phyloP scores from a whole-genome alignment of 129 eudicot species.

The Sambucus nigra region DNA sequence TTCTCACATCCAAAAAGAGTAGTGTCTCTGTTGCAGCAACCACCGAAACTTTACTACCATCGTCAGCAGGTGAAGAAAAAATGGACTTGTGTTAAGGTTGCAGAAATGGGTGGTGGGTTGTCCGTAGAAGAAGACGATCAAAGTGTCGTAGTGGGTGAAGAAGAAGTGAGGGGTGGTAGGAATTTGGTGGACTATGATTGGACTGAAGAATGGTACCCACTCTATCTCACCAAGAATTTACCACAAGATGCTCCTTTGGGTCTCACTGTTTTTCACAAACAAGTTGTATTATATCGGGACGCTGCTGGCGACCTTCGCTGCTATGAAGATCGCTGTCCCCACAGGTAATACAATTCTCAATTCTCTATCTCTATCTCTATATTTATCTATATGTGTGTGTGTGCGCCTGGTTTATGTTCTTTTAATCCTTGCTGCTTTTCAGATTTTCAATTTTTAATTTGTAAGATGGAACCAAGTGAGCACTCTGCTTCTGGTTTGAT shows the following conservation, averaged over 20 bases:
- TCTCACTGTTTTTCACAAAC: slow-evolving; percentile 76
- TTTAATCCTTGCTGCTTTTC: too few relatives aligned
- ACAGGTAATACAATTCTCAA: slow-evolving; percentile 34
- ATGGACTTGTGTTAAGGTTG: too few relatives aligned
- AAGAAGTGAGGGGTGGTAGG: slow-evolving; percentile 25
- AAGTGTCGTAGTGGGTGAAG: slow-evolving; percentile 24
- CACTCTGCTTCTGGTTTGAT: too few relatives aligned
- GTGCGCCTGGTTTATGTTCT: too few relatives aligned
- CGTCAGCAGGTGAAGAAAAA: too few relatives aligned
- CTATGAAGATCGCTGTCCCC: slow-evolving; percentile 87
- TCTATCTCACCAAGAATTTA: slow-evolving; percentile 53
- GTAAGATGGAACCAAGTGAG: too few relatives aligned
- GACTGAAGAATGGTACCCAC: slow-evolving; percentile 93
- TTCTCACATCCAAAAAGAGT: too few relatives aligned
- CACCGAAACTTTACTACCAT: too few relatives aligned
- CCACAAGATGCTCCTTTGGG: slow-evolving; percentile 97
- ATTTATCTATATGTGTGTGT: too few relatives aligned
- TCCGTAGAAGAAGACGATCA: slow-evolving; percentile 12
- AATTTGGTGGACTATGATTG: slow-evolving; percentile 65
- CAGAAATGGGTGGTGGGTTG: slow-evolving; percentile 13
- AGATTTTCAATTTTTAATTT: too few relatives aligned
- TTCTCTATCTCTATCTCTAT: too few relatives aligned
- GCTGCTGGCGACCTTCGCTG: slow-evolving; percentile 56
- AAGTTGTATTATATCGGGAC: slow-evolving; percentile 71
- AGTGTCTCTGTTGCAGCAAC: too few relatives aligned